Evolutionary conservation across 148 eudicot genomes (phyloP).

Genomic region (Chenopodium suecicum): DNA sequence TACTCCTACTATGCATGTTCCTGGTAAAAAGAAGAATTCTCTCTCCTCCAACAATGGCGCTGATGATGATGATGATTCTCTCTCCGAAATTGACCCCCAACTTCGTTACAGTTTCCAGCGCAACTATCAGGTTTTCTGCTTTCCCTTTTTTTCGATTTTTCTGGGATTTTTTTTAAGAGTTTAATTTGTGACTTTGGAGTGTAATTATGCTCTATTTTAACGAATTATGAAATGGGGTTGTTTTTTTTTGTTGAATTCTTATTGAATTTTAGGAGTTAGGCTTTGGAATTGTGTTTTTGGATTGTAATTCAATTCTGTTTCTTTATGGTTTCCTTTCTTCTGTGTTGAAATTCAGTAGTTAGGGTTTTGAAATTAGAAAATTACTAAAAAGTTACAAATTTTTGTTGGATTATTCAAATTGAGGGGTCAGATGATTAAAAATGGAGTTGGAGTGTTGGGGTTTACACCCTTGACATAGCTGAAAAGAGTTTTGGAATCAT

Average conservation of each 20-base stretch:
- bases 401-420: not conserved
- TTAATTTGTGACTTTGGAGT: not conserved
- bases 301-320: not conserved
- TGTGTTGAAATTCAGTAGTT: not conserved
- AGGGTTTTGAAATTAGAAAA: not conserved
- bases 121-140: constrained; percentile 56
- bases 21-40: constrained; percentile 43
- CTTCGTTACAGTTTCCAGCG: constrained; percentile 87
- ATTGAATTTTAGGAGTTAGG: not conserved
- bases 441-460: not conserved
- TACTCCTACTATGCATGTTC: constrained; percentile 82
- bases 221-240: no score
- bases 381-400: not conserved
- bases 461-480: not conserved
- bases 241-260: no score
- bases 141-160: not conserved
- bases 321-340: not conserved
- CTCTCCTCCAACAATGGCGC: constrained; percentile 14
- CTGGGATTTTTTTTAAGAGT: not conserved
- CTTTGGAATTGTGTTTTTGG: not conserved
- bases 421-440: not conserved
- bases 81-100: constrained; percentile 66
- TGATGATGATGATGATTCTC: constrained; percentile 37
- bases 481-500: not conserved
- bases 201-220: no score